Conservation (phyloP, 2,329 filamentous ascomycete species). For the Pseudocercospora vitis region DNA sequence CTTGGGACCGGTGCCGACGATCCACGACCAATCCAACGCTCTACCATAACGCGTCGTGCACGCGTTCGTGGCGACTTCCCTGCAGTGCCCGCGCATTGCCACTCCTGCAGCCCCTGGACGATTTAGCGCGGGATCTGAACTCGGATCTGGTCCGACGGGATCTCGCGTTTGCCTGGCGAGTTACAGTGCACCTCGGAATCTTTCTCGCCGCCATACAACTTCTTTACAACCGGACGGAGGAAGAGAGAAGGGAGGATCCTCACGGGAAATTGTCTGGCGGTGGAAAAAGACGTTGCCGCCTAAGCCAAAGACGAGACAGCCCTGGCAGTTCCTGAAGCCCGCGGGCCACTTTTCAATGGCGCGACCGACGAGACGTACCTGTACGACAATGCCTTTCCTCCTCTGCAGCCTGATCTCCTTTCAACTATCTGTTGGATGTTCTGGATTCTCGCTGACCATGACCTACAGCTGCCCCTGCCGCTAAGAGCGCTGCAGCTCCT, state of each 20-base stretch:
- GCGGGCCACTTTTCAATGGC: not conserved
- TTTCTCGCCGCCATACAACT: not conserved
- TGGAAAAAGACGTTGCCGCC: not conserved
- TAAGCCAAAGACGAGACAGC: not conserved
- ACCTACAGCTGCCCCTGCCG: not conserved
- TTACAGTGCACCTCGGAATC: too few relatives aligned
- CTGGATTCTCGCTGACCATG: not conserved
- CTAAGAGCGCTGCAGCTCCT: not conserved
- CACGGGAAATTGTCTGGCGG: not conserved
- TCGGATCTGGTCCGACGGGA: not conserved
- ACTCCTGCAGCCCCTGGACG: not conserved
- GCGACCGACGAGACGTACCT: not conserved
- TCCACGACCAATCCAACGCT: not conserved
- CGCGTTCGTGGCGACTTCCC: not conserved
- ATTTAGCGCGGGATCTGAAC: not conserved
- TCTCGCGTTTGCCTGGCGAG: not conserved
- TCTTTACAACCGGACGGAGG: not conserved
- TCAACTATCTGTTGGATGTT: not conserved
- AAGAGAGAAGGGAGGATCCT: not conserved
- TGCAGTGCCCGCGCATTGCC: not conserved
- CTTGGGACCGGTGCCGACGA: not conserved
- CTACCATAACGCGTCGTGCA: not conserved
- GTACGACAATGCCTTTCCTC: not conserved
- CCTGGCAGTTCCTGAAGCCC: not conserved
- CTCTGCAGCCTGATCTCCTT: not conserved